Conservation (phyloP, 345 rosid species). For the Gossypium herbaceum region DNA sequence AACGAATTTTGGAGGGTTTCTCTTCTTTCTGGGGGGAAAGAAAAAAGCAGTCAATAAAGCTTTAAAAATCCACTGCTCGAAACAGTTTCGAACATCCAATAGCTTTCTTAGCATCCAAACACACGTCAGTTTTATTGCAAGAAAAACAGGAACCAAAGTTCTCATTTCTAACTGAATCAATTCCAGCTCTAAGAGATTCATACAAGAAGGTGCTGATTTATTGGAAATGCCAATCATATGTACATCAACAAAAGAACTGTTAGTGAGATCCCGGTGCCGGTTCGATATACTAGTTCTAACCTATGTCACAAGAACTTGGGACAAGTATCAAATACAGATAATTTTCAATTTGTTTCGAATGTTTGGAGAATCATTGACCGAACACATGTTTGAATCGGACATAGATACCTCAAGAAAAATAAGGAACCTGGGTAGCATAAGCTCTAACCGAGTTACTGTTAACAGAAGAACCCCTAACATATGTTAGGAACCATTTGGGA, state of each 20-base stretch:
- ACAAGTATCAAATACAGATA: background rate
- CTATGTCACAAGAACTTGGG: background rate
- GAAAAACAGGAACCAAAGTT: background rate
- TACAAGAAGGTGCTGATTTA: background rate
- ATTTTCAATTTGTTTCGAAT: background rate
- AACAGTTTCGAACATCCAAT: background rate
- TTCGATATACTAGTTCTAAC: constrained; percentile 8
- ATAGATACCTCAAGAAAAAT: background rate
- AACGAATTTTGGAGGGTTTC: background rate
- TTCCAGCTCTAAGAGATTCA: background rate
- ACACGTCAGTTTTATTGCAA: background rate
- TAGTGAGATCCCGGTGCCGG: constrained; percentile 12
- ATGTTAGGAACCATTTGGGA: constrained; percentile 34
- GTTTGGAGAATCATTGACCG: background rate
- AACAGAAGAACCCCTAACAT: background rate
- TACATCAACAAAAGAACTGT: constrained; percentile 40
- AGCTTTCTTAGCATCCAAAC: background rate
- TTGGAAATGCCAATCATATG: constrained; percentile 25
- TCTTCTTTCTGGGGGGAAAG: background rate
- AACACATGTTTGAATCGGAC: background rate
- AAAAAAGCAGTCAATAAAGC: constrained; percentile 2
- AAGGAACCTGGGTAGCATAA: background rate
- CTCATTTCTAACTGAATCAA: background rate
- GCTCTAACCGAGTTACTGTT: constrained; percentile 35
- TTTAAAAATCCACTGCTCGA: background rate